phyloP scores from a whole-genome alignment of 805 yeast genomes.

The Wickerhamiella sergipiensis region DNA sequence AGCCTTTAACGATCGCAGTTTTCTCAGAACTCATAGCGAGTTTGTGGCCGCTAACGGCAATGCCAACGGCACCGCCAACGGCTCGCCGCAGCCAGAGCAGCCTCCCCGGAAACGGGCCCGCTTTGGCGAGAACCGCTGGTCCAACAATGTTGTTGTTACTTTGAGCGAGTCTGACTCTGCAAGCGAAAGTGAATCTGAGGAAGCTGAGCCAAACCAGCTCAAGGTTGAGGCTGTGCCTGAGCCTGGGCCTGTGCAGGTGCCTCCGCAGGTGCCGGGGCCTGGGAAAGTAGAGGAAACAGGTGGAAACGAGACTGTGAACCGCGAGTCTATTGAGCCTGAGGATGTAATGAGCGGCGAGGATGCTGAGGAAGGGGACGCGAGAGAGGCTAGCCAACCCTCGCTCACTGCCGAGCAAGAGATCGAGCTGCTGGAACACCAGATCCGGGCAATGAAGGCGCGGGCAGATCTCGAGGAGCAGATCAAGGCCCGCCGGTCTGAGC shows the following conservation, averaged over 20 bases:
- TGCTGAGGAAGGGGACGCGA: no score
- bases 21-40: neutral
- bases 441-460: neutral
- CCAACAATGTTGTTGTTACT: neutral
- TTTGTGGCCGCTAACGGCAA: neutral
- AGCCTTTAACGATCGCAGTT: neutral
- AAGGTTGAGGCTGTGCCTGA: neutral
- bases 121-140: neutral
- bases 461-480: slow-evolving; percentile 6
- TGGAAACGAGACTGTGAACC: no score
- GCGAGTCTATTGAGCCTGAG: no score
- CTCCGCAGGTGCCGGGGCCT: neutral
- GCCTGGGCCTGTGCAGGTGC: neutral
- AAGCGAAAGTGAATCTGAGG: neutral
- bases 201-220: no score
- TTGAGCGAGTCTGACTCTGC: neutral
- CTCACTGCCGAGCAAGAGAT: slow-evolving; percentile 4
- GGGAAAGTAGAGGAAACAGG: no score
- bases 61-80: no score
- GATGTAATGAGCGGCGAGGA: neutral
- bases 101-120: neutral
- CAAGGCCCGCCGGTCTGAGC: neutral
- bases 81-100: neutral
- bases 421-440: slow-evolving; percentile 1
- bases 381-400: no score